Evolutionary conservation across 2,329 filamentous ascomycete species (phyloP), one percentile per base, ranked within the genome.

Genomic region (Pseudogymnoascus sp.): DNA sequence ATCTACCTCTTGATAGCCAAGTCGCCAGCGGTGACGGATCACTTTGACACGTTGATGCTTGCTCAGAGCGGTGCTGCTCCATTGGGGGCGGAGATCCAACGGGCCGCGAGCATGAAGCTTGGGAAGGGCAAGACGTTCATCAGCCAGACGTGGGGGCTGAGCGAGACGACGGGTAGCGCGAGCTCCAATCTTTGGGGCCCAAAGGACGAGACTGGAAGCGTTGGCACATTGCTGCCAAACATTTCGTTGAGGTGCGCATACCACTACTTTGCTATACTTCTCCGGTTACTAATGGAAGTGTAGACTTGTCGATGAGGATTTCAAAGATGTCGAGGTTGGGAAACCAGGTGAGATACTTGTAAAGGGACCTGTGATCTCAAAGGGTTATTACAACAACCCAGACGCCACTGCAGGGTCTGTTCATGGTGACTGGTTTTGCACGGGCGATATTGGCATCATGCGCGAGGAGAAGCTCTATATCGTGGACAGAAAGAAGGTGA

Each of bases 141-240:
- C 40, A 63, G 63, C n/a, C 67, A 69, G 40, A 66, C 63, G 6
- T 96, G 90, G 89, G 91, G 91, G 4, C 93, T 96, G 90, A 95
- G 90, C 1, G 91, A 95, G 72, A 76, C 83, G 2, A 95, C 90
- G 0, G 93, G 90, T 73, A 86, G 88, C 0, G 79, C 83, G n/a
- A 80, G 89, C 14, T 81, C 80, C 6, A 92, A 86, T 82, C 80
- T 89, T 66, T 83, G 86, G 0, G 76, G 71, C 0, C 73, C 83
- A 63, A 74, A 70, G 4, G 76, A 75, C 4, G 66, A 71, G 2
- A 77, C 77, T 33, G 75, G 73, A 69, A 79, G 69, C 64, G 89
- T 93, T 1, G 90, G 89, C 61, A 85, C 89, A 73, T 72, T 91
- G 22, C 80, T 84, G 66, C 81, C 90, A 19, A 95, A 93, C 71